Conservation (phyloP, 495 filamentous ascomycete species). For the Hypoxylon perforatum region DNA sequence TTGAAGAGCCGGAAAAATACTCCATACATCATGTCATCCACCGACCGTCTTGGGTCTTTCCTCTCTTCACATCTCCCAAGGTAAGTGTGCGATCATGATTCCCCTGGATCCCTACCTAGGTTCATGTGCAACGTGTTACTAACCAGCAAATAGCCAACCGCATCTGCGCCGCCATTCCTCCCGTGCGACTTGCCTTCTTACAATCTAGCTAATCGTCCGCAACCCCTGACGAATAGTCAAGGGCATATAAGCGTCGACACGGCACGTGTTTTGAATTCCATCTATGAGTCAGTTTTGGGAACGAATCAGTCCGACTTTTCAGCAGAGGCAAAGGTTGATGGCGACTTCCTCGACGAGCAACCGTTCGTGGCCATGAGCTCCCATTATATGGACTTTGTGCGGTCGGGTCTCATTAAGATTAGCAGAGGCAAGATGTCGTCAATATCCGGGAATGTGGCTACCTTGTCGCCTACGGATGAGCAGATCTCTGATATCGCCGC, state of each 20-base stretch:
- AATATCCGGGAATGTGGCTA: slow-evolving; percentile 47
- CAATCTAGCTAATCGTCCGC: slow-evolving; percentile 70
- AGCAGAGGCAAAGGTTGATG: slow-evolving; percentile 39
- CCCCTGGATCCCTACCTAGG: not conserved
- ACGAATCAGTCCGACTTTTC: slow-evolving; percentile 70
- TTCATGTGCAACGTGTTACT: not conserved
- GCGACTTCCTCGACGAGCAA: slow-evolving; percentile 52
- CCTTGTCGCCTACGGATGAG: slow-evolving; percentile 47
- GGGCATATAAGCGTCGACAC: slow-evolving; percentile 68
- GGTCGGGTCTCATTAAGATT: slow-evolving; percentile 68
- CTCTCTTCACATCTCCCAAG: slow-evolving; percentile 66
- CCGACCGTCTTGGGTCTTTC: slow-evolving; percentile 78
- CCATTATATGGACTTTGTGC: slow-evolving; percentile 76
- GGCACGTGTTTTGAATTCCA: slow-evolving; percentile 61
- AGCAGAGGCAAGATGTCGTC: slow-evolving; percentile 54
- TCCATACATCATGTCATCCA: slow-evolving; percentile 75
- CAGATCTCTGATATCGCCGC: slow-evolving; percentile 68
- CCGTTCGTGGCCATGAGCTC: slow-evolving; percentile 77
- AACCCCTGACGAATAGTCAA: slow-evolving; percentile 65
- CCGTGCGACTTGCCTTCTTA: slow-evolving; percentile 83
- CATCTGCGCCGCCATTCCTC: slow-evolving; percentile 67
- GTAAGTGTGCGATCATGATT: slow-evolving; percentile 38
- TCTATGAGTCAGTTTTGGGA: slow-evolving; percentile 67
- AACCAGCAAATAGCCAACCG: slow-evolving; percentile 48
- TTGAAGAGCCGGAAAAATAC: slow-evolving; percentile 50